Base-by-base conservation (phyloP, 129 eudicot genomes). In the Centaurea solstitialis region DNA sequence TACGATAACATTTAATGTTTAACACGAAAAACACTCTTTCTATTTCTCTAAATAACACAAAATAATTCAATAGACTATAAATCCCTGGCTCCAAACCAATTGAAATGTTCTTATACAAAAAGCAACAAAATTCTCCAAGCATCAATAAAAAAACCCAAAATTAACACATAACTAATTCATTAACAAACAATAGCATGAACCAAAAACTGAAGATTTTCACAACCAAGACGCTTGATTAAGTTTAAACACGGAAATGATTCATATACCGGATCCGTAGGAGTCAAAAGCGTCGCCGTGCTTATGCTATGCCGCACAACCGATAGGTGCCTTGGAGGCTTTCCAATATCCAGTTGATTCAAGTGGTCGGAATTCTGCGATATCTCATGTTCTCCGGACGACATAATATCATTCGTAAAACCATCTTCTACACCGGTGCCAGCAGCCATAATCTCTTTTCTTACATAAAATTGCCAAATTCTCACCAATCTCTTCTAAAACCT, bases 371-470 rank as follows among this genome's bases (percentile, higher is more conserved):
- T 81, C 66, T 85, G 90, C 0, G 87, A 79, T 59, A 57, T 79
- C 70, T 85, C 91, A 79, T 90, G 92, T 59, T 81, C 82, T 59
- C 38, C 70, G 21, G 23, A 74, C 47, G 92, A 66, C 24, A 65
- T 59, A 30, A 69, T 79, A 35, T 91, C 94, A 68, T 85, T 86
- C 74, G 47, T 76, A 72, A 68, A 80, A 78, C 84, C 76, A 70
- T 88, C 79, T 77, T 93, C 91, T 64, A 88, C 45, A 40, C 89
- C 93, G 1, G 94, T 74, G 59, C 90, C 90, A 17, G 97, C 93
- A 72, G 98, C 97, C 98, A 93, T 93, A 57, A 33, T 80, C 70
- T 76, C 76, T 59, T 35, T 26, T 43, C 66, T 50, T 45, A 69
- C 83, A 88, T 85, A 71, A 83, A 15, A 83, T 68, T 24, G 80